Base-by-base conservation (phyloP, 2,329 filamentous ascomycete genomes). In the Ophiostoma piceae region DNA sequence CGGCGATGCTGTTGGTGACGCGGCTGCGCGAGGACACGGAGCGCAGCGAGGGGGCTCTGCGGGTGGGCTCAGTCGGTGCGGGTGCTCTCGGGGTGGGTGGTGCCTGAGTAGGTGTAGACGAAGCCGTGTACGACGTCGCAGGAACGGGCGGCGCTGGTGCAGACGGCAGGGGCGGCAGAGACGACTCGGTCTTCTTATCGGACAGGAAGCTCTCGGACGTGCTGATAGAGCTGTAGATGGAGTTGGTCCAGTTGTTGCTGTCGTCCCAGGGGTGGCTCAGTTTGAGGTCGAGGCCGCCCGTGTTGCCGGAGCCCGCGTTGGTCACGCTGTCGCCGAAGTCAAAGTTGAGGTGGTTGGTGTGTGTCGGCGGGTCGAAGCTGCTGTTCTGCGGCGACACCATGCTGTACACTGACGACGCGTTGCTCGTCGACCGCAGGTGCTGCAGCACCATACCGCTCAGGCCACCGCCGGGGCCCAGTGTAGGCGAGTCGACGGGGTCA, bases 371-470 rank as follows among this genome's bases (percentile, higher is more conserved):
- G 0, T 69, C 62, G 19, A 68, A 67, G 3, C 32, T 39, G 16
- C 51, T 65, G 26, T 22, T 57, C 22, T 68, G 70, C 1, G 67
- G 69, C 1, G 70, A 67, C 65, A 68, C 67, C 5, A 66, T 71
- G 35, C 86, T 87, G 74, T 92, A 92, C 35, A 95, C 84, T 0
- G 92, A 96, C 0, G 94, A 98, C 16, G 88, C 85, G 71, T 89
- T 90, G 79, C 94, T 98, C 73, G 90, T 88, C 43, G 88, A 88
- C 67, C 95, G 88, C 57, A 98, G 81, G 81, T 98, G 95, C 72
- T 94, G 90, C 41, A 90, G 88, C 65, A 97, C 89, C 82, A 97
- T 86, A 1, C 90, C 91, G 75, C 90, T 94, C 19, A 97, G 82
- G 0, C 92, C 92, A 22, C 81, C 80, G 19, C 82, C 82, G 0